A percentile compares a stretch with the other conserved stretches of the same genome.
These are phyloP conservation scores for Hamigera avellanea DNA, from an alignment of 495 filamentous ascomycete species.

Conservation along the genomic window DNA sequence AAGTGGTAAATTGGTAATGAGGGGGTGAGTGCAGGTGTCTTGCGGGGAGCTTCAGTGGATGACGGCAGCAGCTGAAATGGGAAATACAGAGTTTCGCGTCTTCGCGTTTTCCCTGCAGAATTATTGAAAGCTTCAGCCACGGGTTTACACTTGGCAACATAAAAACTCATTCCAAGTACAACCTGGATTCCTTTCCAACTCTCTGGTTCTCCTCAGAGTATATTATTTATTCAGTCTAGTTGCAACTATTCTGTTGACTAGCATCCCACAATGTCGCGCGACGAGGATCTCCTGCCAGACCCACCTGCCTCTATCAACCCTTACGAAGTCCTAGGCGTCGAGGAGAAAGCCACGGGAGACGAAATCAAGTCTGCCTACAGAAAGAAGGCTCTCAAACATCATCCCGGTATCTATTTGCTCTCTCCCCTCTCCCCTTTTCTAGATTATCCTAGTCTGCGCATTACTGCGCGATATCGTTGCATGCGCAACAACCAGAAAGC, in stretches of 20 bases:
- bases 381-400: constrained; percentile 77
- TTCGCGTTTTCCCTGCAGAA: constrained; percentile 7
- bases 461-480: too few species aligned
- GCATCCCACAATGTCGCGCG: constrained; percentile 3
- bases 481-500: too few species aligned
- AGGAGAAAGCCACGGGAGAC: constrained; percentile 54
- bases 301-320: constrained; percentile 57
- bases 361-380: constrained; percentile 95
- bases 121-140: not conserved
- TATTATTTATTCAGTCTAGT: not conserved
- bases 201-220: not conserved
- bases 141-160: too few species aligned
- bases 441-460: not conserved
- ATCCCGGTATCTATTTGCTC: constrained; percentile 56
- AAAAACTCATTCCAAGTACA: too few species aligned
- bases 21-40: too few species aligned
- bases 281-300: constrained; percentile 19
- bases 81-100: constrained; percentile 5
- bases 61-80: constrained; percentile 6
- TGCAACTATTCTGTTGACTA: not conserved
- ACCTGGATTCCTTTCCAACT: not conserved
- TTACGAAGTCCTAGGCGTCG: constrained; percentile 75
- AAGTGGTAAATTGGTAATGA: too few species aligned
- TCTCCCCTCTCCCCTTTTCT: not conserved
- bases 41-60: constrained; percentile 13